These are phyloP conservation scores for Quercus rubra DNA, from an alignment of 306 rosid species.

Conservation along the genomic window DNA sequence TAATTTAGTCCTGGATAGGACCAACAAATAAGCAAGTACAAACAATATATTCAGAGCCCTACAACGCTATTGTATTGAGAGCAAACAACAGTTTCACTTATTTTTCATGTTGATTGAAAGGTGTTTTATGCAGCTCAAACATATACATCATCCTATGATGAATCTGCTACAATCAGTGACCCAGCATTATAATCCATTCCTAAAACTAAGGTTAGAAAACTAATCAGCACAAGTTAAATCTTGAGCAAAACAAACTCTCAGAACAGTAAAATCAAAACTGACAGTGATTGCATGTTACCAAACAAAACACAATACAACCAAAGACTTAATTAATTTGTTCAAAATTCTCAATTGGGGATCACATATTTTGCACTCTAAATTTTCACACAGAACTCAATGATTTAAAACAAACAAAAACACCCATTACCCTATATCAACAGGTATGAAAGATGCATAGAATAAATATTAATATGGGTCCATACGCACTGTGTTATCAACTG, in stretches of 20 bases:
- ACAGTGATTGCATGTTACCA: background rate
- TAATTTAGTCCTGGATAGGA: no score
- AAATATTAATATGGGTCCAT: background rate
- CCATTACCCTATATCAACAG: background rate
- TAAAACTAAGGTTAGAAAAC: background rate
- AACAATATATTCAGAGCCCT: no score
- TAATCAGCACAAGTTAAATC: background rate
- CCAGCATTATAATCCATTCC: background rate
- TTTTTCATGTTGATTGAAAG: no score
- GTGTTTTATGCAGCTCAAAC: no score
- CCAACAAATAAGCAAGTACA: no score
- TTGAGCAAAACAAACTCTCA: background rate
- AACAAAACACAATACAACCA: background rate
- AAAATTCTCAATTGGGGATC: background rate
- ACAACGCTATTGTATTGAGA: no score
- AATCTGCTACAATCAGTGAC: no score
- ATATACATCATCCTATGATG: no score
- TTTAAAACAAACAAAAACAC: background rate
- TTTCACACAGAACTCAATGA: background rate
- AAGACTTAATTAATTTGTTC: background rate
- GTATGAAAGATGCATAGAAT: background rate
- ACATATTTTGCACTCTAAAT: background rate
- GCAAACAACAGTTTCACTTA: no score
- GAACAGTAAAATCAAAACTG: background rate
- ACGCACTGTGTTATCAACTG: background rate